Evolutionary conservation across 306 rosid species (phyloP), one percentile per base, ranked within the genome.

Genomic region (Ormosia semicastrata): DNA sequence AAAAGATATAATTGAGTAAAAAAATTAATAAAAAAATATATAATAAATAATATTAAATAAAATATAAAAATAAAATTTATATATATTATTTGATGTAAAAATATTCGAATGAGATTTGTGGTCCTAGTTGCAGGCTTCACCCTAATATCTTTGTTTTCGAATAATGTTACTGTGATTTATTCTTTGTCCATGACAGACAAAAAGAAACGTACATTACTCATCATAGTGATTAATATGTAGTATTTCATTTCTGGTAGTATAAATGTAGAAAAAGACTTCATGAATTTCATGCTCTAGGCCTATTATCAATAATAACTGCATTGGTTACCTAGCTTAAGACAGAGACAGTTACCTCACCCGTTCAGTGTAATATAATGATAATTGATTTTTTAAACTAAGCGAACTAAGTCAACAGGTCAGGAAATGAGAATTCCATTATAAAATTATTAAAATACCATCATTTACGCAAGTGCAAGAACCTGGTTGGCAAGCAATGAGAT

Each of bases 401-500:
- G 0, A 14, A 76, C 18, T 50, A 71, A 75, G 72, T 79, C 83
- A 68, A 81, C 8, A 76, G 33, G 73, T 81, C 50, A 73, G 10
- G 44, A 84, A 81, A 75, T 43, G 37, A 49, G 72, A 57, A 84
- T 79, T 76, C 17, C 10, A 24, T 63, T 34, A 54, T 24, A 24
- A 46, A 46, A 46, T 10, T 46, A 46, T 68, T 71, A 78, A 76
- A 81, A 80, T 85, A 77, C 69, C 82, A 84, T 86, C 77, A 71
- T 78, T 79, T 68, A 58, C 73, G 66, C 83, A 71, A 87, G 69
- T 50, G 70, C 49, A 33, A 32, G 41, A 59, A 82, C 67, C 82
- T 78, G n/a, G 86, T 77, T 87, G 89, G 89, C 80, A 84, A 73
- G 86, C 89, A 77, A 71, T 78, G 78, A 49, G 71, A 52, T 75